phyloP scores from a whole-genome alignment of 192 early-diverging fungal species.

The Neocallimastix lanati region DNA sequence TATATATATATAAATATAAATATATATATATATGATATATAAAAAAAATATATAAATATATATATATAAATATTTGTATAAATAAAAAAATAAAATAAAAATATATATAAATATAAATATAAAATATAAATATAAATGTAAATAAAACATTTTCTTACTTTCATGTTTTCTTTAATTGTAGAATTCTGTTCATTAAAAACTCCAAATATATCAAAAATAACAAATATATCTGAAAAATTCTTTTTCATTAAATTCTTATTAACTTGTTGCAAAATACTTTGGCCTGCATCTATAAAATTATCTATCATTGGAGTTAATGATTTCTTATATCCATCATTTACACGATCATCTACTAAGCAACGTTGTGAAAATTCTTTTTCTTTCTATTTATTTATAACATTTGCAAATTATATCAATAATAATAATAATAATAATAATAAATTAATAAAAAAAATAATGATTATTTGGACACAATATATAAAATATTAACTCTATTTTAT shows the following conservation, averaged over 20 bases:
- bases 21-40: no score
- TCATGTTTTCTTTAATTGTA: conserved; percentile 15
- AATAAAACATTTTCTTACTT: no score
- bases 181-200: conserved; percentile 6
- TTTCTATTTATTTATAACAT: conserved; percentile 16
- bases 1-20: not conserved
- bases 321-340: conserved; percentile 16
- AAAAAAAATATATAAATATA: no score
- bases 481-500: no score
- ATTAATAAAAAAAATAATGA: not conserved
- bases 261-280: conserved; percentile 26
- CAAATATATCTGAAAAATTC: conserved; percentile 33
- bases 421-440: no score
- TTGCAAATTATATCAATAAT: no score
- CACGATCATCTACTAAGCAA: conserved; percentile 33
- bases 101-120: no score
- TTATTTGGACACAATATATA: no score
- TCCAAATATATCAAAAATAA: conserved; percentile 51
- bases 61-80: no score
- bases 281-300: conserved; percentile 26
- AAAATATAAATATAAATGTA: no score
- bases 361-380: conserved; percentile 40
- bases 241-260: conserved; percentile 20
- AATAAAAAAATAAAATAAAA: no score
- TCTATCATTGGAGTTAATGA: conserved; percentile 24